Evolutionary conservation across 163 green algal species (phyloP), one percentile per base, ranked within the genome.

Genomic region (Coccomyxa subellipsoidea): DNA sequence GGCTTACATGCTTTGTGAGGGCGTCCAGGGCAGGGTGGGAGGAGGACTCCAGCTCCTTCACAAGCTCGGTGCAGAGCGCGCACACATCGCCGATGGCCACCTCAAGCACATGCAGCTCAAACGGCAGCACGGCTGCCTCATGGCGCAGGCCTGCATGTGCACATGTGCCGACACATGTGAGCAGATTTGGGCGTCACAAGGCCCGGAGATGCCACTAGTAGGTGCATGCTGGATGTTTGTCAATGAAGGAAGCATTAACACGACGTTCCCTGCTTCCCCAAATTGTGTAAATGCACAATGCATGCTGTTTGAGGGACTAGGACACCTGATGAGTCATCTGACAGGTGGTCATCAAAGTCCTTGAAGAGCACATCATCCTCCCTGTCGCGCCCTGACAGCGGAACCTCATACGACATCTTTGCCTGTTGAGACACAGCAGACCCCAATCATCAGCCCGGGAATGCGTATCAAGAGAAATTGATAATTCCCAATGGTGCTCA

Each of bases 71-170:
- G 18, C 86, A 77, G 53, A 85, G 31, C 12, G 59, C 29, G 37
- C 84, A 38, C 71, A 93, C 86, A 81, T 95, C 92, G 21, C 88
- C 88, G 15, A 97, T 86, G 9, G 89, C 92, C 38, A 88, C 87
- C 84, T 97, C 93, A 78, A 97, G 85, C 78, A 95, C 89, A 82
- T 91, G 85, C 80, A 97, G 88, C 88, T 97, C 93, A 84, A 97
- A 97, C 15, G 93, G 93, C 83, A 96, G 86, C 37, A 88, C 81
- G 38, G 91, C 86, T 31, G 88, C 80, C 35, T 93, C 90, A 39
- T 89, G 89, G 73, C 72, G 72, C n/a, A 80, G 70, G 0, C 35
- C 80, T 84, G 71, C 80, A 73, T 36, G 7, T 3, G 18, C 4
- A n/a, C 66, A 73, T 23, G 32, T 8, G n/a, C 66, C 23, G 47